These are phyloP conservation scores for Collybia sordida DNA, from an alignment of 768 basidiomycete species.

Conservation along the genomic window DNA sequence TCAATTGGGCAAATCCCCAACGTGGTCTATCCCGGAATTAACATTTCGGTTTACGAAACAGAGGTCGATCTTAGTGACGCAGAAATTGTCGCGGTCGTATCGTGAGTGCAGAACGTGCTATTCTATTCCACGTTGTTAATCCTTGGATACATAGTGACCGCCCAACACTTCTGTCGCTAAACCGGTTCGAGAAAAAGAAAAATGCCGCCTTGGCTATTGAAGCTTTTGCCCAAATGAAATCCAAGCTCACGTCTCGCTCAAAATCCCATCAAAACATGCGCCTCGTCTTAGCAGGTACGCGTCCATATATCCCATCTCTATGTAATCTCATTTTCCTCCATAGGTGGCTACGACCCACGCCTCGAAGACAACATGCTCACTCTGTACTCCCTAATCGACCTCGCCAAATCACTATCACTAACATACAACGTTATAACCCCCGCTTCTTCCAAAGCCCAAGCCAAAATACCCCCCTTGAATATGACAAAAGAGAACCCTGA, in stretches of 20 bases:
- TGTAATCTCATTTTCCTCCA: slow-evolving; percentile 1
- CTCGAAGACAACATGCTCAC: slow-evolving; percentile 80
- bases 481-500: slow-evolving; percentile 45
- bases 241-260: slow-evolving; percentile 19
- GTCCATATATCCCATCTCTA: background rate
- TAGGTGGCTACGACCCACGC: slow-evolving; percentile 90
- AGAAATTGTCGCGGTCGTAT: slow-evolving; percentile 53
- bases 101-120: slow-evolving; percentile 45
- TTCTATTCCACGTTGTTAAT: background rate
- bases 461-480: slow-evolving; percentile 40
- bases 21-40: slow-evolving; percentile 97
- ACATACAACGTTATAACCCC: slow-evolving; percentile 59
- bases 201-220: slow-evolving; percentile 80
- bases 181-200: slow-evolving; percentile 96
- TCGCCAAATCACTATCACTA: slow-evolving; percentile 53
- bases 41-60: slow-evolving; percentile 68
- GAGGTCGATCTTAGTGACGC: slow-evolving; percentile 40
- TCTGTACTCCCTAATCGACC: slow-evolving; percentile 59
- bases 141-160: slow-evolving; percentile 38
- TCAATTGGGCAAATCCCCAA: slow-evolving; percentile 60
- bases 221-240: slow-evolving; percentile 63
- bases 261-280: slow-evolving; percentile 41
- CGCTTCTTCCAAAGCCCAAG: slow-evolving; percentile 31
- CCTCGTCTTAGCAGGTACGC: slow-evolving; percentile 76
- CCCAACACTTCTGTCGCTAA: slow-evolving; percentile 83